Evolutionary conservation across 495 filamentous ascomycete species (phyloP), one percentile per base, ranked within the genome.

Genomic region (Penicillium subrubescens): DNA sequence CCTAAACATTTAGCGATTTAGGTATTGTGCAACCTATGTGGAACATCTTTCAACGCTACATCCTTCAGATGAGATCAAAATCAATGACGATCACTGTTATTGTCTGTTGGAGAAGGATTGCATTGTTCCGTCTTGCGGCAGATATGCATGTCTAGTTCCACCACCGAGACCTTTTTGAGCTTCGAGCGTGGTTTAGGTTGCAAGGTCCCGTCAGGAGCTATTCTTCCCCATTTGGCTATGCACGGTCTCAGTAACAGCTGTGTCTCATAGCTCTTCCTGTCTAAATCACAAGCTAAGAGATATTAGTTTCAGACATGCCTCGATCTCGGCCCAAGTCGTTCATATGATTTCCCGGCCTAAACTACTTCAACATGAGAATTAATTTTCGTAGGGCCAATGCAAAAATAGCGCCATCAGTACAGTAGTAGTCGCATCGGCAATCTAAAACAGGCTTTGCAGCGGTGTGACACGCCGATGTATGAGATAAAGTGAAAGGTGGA

Each of bases 381-480:
- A 8, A 19, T 19, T 10, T 7, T 14, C 8, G 35, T 23, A 41
- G 31, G 19, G 21, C 2, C 33, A 39, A 37, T 6, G 4, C 53
- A 34, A 29, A 19, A 44, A 31, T 37, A 41, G 6, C n/a, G 8
- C 8, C 27, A 39, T 11, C 31, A n/a, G 27, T 54, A 33, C 31
- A 2, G 25, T 27, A 2, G 25, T 27, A 4, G n/a, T n/a, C n/a
- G 25, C 56, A 48, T 35, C 23, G 57, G 43, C 23, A 19, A 15
- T 35, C 27, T 50, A 21, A 50, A 60, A 60, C 57, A 23, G 17
- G n/a, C 29, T 33, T 34, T 50, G 27, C 34, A 58, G 61, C 54
- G 54, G 23, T 59, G 56, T 64, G 62, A 63, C 46, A 63, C 48
- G 48, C 48, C 56, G 23, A 29, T 39, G 62, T 59, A 15, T 54